Base-by-base conservation (phyloP, 2,329 filamentous ascomycete species). In the Whalleya microplaca region DNA sequence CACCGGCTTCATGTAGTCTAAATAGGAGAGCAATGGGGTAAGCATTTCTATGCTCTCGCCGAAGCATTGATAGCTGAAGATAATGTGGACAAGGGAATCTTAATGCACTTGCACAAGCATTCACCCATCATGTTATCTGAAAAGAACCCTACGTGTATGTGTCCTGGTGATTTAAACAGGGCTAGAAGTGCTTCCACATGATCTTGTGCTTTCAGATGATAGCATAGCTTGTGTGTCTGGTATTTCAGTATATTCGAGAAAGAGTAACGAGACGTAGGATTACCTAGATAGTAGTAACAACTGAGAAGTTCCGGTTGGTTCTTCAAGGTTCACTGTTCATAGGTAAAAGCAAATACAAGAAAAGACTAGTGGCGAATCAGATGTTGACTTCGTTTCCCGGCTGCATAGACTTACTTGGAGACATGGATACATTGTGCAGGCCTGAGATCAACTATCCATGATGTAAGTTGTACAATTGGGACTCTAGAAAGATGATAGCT, bases 91-190 rank as follows among this genome's bases (percentile, higher is more conserved):
- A 58, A 56, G 29, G 49, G 18, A 8, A 29, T 4, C n/a, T 40
- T 21, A n/a, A 29, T 41, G 49, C 27, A 32, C 18, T 41, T 63
- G 55, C 58, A 66, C 53, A 53, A 19, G 21, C 29, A 29, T 53
- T 53, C 56, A 64, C 57, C 16, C 10, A 21, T 27, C 32, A 43
- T 37, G 46, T 56, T 51, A 55, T 45, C 40, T 3, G n/a, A 29
- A 53, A 27, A 37, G 41, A 45, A 20, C 21, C 4, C 21, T 21
- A 57, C 41, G 21, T 10, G 4, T 27, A 27, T 27, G 23, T 27
- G 23, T 27, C 23, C n/a, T n/a, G n/a, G n/a, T n/a, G n/a, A n/a
- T n/a, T n/a, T n/a, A n/a, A n/a, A n/a, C n/a, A n/a, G 14, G 21
- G 3, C 23, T 48, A 32, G 18, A 41, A 44, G 23, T 43, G n/a